phyloP scores from a whole-genome alignment of 192 early-diverging fungal species.

The Phycomyces nitens region DNA sequence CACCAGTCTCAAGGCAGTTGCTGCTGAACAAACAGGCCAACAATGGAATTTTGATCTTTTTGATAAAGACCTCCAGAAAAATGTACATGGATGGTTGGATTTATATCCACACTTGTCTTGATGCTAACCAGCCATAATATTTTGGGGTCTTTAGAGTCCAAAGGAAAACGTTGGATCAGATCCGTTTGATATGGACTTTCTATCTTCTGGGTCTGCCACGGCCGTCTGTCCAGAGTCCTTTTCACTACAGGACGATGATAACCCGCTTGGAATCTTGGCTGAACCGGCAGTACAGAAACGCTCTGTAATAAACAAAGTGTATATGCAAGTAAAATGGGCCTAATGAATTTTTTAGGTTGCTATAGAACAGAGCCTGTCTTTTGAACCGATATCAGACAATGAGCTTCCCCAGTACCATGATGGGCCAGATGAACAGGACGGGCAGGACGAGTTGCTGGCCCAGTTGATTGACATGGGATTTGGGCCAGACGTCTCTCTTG shows the following conservation, averaged over 20 bases:
- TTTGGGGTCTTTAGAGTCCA: no score
- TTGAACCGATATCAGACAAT: not conserved
- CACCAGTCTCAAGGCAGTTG: not conserved
- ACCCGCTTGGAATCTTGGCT: constrained; percentile 34
- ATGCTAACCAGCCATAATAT: not conserved
- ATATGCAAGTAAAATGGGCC: not conserved
- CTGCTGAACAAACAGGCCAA: not conserved
- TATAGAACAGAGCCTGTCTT: not conserved
- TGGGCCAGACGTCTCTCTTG: constrained; percentile 54
- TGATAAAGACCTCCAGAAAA: constrained; percentile 3
- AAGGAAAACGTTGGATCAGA: constrained; percentile 6
- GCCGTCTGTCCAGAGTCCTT: not conserved
- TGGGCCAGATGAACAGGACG: no score
- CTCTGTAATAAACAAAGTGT: not conserved
- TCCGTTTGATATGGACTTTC: constrained; percentile 30
- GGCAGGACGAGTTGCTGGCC: constrained; percentile 54
- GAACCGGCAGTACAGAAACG: constrained; percentile 4
- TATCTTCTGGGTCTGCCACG: not conserved
- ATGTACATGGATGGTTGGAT: not conserved
- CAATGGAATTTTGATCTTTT: constrained; percentile 35
- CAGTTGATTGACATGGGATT: constrained; percentile 83
- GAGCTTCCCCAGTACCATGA: no score
- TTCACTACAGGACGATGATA: constrained; percentile 14
- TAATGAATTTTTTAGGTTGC: not conserved
- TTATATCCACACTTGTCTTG: not conserved